A percentile compares a stretch with the other conserved stretches of the same genome.
phyloP scores from a whole-genome alignment of 2,329 filamentous ascomycete species.

The Trichoderma atroviride region DNA sequence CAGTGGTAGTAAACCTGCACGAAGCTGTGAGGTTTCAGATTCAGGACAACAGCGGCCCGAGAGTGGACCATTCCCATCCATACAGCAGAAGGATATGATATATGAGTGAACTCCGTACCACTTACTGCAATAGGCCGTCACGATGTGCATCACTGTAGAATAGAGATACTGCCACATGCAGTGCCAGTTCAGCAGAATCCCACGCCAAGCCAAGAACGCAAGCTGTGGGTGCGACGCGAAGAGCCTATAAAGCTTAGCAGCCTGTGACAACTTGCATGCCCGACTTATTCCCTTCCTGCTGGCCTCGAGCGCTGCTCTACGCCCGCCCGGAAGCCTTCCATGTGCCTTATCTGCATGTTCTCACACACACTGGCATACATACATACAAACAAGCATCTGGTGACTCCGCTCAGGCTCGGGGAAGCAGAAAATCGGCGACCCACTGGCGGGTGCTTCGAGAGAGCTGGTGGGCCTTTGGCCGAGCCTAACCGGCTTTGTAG shows the following conservation, averaged over 20 bases:
- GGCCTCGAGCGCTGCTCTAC: background rate
- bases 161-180: background rate
- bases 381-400: background rate
- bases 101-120: background rate
- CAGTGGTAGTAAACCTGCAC: background rate
- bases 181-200: slow-evolving; percentile 3
- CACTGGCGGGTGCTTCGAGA: slow-evolving; percentile 16
- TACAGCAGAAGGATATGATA: background rate
- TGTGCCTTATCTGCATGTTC: background rate
- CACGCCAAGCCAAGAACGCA: background rate
- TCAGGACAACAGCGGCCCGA: background rate
- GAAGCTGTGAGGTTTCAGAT: slow-evolving; percentile 9
- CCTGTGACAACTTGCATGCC: background rate
- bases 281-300: slow-evolving; percentile 10
- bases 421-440: slow-evolving; percentile 18
- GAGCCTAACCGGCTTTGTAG: slow-evolving; percentile 35
- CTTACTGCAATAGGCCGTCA: background rate
- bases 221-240: background rate
- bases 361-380: background rate
- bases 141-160: background rate
- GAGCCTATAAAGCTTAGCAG: slow-evolving; percentile 4
- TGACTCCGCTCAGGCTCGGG: slow-evolving; percentile 1
- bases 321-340: background rate
- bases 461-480: slow-evolving; percentile 31
- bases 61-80: background rate